Evolutionary conservation across 768 basidiomycete genomes (phyloP), one percentile per base, ranked within the genome.

Genomic region (Gautieria morchelliformis): DNA sequence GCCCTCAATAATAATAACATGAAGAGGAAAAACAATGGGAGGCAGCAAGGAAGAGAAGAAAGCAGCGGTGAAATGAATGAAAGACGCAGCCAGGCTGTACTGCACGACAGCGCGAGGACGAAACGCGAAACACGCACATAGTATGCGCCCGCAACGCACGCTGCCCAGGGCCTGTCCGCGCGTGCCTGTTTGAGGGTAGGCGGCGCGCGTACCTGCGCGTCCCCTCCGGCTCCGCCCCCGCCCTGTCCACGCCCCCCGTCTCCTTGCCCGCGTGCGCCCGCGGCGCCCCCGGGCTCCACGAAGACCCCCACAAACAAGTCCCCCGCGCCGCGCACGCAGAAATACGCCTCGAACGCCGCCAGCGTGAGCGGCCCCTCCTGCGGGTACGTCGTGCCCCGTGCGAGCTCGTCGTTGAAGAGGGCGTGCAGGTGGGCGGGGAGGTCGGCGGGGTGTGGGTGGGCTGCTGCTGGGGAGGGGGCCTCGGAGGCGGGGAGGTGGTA

Each of bases 331-430:
- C 27, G 27, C 27, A 27, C 78, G 63, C 89, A 89, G 70, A 87
- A 93, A 68, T 91, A 92, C 11, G 75, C 73, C 58, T 77, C 78
- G 69, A 93, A 96, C 3, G 75, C 71, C 33, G 78, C 69, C 22
- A 75, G 73, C 6, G 70, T 67, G 57, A 76, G 68, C 17, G 65
- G 62, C 9, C 66, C 69, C 69, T 92, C 88, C 69, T 94, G 93
- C 0, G 93, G 92, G 69, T 94, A 95, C 8, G 93, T 91, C 60
- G 73, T 64, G 1, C 93, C 93, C 47, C 79, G 79, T 56, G 83
- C 84, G 12, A 95, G 74, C 63, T 87, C 89, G 53, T 75, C 74
- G n/a, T 81, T 78, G 68, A 95, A 94, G 24, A 82, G 72, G 33
- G 58, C 40, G 60, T 77, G 76, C 17, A 90, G 76, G 63, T 84